Evolutionary conservation across 306 rosid genomes (phyloP).

Genomic region (Quercus suber): DNA sequence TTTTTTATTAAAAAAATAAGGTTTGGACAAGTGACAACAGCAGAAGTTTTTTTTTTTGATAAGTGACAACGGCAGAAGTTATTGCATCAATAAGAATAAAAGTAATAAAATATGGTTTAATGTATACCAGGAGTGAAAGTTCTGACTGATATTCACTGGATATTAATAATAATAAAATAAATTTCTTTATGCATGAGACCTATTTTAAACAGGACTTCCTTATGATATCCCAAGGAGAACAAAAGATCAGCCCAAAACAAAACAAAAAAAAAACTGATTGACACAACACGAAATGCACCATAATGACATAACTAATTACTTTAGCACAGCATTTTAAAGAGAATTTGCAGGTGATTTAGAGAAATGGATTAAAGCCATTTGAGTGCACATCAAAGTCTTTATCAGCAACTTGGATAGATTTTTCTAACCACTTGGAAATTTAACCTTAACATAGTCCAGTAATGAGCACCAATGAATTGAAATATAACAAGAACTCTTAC

Average conservation of each 20-base stretch:
- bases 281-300: background rate
- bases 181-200: background rate
- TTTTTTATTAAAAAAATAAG: background rate
- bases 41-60: background rate
- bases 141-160: background rate
- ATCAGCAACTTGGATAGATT: background rate
- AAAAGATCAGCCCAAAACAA: background rate
- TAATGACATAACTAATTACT: background rate
- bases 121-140: background rate
- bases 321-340: too few relatives aligned
- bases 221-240: background rate
- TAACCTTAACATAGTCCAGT: background rate
- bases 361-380: background rate
- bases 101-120: too few relatives aligned
- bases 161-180: background rate
- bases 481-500: constrained; percentile 25
- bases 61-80: background rate
- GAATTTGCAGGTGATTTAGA: background rate
- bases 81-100: background rate
- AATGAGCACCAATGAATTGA: background rate
- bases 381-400: background rate
- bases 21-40: background rate
- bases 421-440: constrained; percentile 6
- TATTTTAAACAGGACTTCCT: background rate
- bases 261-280: background rate